Evolutionary conservation across 768 basidiomycete genomes (phyloP).

Genomic region (Leccinum ochraceum): DNA sequence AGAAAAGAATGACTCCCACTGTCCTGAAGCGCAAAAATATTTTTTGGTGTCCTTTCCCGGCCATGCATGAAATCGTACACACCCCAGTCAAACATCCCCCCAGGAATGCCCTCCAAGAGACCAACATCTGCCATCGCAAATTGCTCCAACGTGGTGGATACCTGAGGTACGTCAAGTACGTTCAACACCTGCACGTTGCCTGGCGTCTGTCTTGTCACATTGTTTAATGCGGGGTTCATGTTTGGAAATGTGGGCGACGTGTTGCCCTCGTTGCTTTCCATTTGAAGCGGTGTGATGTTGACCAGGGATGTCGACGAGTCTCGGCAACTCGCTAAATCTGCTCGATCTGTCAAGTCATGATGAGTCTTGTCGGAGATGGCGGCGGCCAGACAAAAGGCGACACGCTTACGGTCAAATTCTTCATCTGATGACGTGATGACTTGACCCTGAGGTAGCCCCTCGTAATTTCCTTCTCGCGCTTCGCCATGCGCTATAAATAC

Average conservation of each 20-base stretch:
- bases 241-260: slow-evolving; percentile 43
- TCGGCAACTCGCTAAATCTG: slow-evolving; percentile 14
- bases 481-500: slow-evolving; percentile 71
- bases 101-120: slow-evolving; percentile 77
- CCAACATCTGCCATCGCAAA: slow-evolving; percentile 66
- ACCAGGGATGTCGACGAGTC: slow-evolving; percentile 46
- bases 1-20: slow-evolving; percentile 83
- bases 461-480: slow-evolving; percentile 45
- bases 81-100: slow-evolving; percentile 90
- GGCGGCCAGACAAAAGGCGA: slow-evolving; percentile 17
- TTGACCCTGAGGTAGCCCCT: slow-evolving; percentile 56
- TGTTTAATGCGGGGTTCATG: slow-evolving; percentile 78
- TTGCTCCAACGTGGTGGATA: slow-evolving; percentile 57
- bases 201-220: slow-evolving; percentile 33
- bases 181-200: slow-evolving; percentile 78
- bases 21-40: slow-evolving; percentile 45
- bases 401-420: slow-evolving; percentile 51
- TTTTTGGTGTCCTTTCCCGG: not conserved
- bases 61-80: slow-evolving; percentile 33
- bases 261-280: slow-evolving; percentile 31
- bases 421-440: slow-evolving; percentile 53
- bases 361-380: not conserved
- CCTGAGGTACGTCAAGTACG: slow-evolving; percentile 61
- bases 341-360: slow-evolving; percentile 11
- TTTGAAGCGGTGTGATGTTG: slow-evolving; percentile 53